These are phyloP conservation scores for Akanthomyces dipterigenus DNA, from an alignment of 2,329 filamentous ascomycete species.

Conservation along the genomic window DNA sequence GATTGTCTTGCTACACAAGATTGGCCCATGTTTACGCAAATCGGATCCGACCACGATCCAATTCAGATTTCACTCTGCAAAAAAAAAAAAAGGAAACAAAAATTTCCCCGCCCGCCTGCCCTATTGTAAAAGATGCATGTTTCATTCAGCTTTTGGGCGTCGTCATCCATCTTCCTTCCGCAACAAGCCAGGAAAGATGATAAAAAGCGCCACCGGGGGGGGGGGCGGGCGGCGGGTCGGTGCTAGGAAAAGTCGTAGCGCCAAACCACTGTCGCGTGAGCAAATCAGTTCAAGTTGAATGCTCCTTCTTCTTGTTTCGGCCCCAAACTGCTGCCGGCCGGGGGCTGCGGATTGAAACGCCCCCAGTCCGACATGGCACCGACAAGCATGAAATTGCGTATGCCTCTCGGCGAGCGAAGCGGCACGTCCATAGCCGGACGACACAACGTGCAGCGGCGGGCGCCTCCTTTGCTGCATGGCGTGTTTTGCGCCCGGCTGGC, in stretches of 20 bases:
- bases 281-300: background rate
- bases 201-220: background rate
- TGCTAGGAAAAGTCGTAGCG: background rate
- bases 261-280: background rate
- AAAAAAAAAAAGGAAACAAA: background rate
- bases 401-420: background rate
- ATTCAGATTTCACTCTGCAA: background rate
- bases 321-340: no score
- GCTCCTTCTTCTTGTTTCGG: no score
- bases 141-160: background rate
- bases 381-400: background rate
- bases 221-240: background rate
- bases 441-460: background rate
- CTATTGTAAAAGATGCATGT: background rate
- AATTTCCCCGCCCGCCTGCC: no score
- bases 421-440: background rate
- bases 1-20: no score
- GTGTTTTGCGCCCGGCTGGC: background rate
- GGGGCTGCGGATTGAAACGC: no score
- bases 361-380: background rate
- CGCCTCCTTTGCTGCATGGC: background rate
- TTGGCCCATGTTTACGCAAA: background rate
- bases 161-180: background rate
- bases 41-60: background rate
- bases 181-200: background rate